Evolutionary conservation across 345 rosid species (phyloP).

Genomic region (Citrus maxima): DNA sequence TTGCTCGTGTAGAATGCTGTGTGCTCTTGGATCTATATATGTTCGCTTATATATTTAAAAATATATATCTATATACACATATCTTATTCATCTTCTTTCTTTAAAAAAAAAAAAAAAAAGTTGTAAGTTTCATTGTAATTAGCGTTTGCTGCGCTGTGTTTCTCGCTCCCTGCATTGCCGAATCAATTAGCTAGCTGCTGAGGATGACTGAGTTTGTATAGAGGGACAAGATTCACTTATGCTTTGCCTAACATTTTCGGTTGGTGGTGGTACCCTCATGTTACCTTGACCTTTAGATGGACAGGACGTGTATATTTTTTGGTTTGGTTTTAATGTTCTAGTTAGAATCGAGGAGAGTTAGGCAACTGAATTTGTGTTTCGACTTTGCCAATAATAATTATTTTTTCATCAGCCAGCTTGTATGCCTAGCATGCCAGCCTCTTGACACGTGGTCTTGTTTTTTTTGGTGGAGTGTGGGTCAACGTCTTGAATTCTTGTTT

Average conservation of each 20-base stretch:
- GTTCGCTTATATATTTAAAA: background rate
- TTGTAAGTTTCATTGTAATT: slow-evolving; percentile 38
- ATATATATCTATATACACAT: slow-evolving; percentile 17
- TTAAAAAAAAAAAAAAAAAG: background rate
- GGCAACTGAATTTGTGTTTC: background rate
- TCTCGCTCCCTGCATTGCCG: background rate
- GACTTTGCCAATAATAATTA: background rate
- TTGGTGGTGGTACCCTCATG: background rate
- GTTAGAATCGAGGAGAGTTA: background rate
- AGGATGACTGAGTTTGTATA: slow-evolving; percentile 1
- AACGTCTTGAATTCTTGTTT: background rate
- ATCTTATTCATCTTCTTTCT: slow-evolving; percentile 17
- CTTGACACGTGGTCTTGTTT: background rate
- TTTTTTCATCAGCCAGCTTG: background rate
- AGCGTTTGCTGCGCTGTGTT: slow-evolving; percentile 10
- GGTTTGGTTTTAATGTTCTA: background rate
- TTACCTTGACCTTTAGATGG: background rate
- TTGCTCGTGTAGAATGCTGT: slow-evolving; percentile 30
- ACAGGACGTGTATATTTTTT: slow-evolving; percentile 13
- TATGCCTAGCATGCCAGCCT: background rate
- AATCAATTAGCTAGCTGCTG: background rate
- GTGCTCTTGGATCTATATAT: slow-evolving; percentile 26
- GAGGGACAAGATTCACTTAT: background rate
- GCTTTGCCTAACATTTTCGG: background rate
- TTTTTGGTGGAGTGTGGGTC: background rate